Evolutionary conservation across 805 yeast genomes (phyloP).

Genomic region (Wickerhamomyces alni): DNA sequence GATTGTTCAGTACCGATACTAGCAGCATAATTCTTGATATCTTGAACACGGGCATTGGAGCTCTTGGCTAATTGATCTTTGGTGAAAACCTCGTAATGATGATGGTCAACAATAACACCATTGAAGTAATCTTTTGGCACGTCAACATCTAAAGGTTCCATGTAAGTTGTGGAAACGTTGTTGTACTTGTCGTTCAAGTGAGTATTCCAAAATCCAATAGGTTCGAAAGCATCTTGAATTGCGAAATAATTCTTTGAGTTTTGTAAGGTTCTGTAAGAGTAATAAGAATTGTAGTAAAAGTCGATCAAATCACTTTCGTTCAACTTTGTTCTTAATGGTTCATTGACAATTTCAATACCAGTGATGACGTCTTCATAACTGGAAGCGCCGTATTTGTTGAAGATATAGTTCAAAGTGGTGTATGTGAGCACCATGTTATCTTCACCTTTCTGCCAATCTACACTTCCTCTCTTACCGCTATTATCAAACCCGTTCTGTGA

Average conservation of each 20-base stretch:
- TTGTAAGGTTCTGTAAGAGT: slow-evolving; percentile 19
- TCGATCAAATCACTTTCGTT: slow-evolving; percentile 30
- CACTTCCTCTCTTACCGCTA: slow-evolving; percentile 52
- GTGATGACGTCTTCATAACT: slow-evolving; percentile 50
- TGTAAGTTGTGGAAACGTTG: slow-evolving; percentile 26
- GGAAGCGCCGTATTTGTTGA: slow-evolving; percentile 43
- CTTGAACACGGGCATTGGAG: slow-evolving; percentile 26
- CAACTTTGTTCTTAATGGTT: slow-evolving; percentile 55
- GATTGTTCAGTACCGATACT: slow-evolving; percentile 26
- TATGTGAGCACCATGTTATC: slow-evolving; percentile 42
- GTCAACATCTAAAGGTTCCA: slow-evolving; percentile 24
- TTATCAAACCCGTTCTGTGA: slow-evolving; percentile 93
- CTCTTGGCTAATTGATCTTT: slow-evolving; percentile 48
- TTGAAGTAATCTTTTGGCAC: slow-evolving; percentile 39
- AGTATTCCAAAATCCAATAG: slow-evolving; percentile 48
- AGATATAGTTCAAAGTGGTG: slow-evolving; percentile 43
- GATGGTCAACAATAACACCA: slow-evolving; percentile 77
- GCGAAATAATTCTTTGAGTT: slow-evolving; percentile 35
- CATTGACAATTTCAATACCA: slow-evolving; percentile 68
- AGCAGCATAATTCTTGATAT: slow-evolving; percentile 27
- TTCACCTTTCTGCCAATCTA: slow-evolving; percentile 36
- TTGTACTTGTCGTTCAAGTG: slow-evolving; percentile 29
- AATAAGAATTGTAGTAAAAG: slow-evolving; percentile 28
- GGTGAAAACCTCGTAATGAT: slow-evolving; percentile 83
- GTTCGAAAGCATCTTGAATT: slow-evolving; percentile 62